Percentiles rank a stretch among this genome's conserved stretches.
phyloP scores from a whole-genome alignment of 345 rosid species.

The Brassica carinata region DNA sequence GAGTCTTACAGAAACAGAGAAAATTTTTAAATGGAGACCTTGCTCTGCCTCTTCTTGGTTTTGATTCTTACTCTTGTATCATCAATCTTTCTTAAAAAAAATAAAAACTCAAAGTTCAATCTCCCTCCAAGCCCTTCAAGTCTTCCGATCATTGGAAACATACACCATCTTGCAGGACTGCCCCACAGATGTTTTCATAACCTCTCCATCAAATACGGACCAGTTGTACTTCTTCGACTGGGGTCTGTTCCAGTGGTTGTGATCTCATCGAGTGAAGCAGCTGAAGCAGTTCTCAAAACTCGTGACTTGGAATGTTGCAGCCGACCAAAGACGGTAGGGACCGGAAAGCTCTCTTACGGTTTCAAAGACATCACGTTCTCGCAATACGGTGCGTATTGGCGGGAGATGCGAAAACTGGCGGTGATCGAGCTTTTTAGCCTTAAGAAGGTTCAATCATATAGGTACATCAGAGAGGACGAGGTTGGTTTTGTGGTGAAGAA shows the following conservation, averaged over 20 bases:
- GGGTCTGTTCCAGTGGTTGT: constrained; percentile 42
- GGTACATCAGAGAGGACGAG: constrained; percentile 34
- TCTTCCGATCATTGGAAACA: constrained; percentile 58
- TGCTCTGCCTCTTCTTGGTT: constrained; percentile 27
- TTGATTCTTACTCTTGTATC: constrained; percentile 7
- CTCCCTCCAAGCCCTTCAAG: constrained; percentile 54
- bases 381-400: constrained; percentile 49
- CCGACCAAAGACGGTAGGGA: constrained; percentile 44
- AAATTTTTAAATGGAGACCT: constrained; percentile 22
- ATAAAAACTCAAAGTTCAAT: background rate
- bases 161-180: constrained; percentile 40
- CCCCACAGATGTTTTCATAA: constrained; percentile 42
- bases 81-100: background rate
- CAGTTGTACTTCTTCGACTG: constrained; percentile 45
- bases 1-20: constrained; percentile 1
- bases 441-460: constrained; percentile 21
- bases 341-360: constrained; percentile 47
- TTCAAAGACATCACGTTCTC: constrained; percentile 47
- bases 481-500: constrained; percentile 7
- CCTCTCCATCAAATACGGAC: constrained; percentile 53
- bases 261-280: constrained; percentile 52
- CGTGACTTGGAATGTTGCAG: constrained; percentile 50
- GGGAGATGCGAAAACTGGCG: constrained; percentile 44
- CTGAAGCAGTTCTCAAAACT: constrained; percentile 46
- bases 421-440: constrained; percentile 9